These are phyloP conservation scores for Globisporangium viniferum DNA, from an alignment of 352 stramenopile genomes.

Conservation along the genomic window DNA sequence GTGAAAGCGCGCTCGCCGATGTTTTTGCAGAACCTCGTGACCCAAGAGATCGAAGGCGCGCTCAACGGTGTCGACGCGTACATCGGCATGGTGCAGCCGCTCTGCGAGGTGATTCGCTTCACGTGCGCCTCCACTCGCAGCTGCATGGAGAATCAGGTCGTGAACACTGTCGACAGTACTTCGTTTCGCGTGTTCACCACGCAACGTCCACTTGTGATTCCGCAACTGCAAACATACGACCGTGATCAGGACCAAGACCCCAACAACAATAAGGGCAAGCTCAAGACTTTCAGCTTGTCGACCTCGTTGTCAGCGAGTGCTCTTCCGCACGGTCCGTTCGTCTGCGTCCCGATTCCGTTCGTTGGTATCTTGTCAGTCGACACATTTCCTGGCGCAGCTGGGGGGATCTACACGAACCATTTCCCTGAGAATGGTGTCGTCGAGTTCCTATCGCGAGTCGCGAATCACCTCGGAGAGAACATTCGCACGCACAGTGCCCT, in stretches of 20 bases:
- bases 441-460: constrained; percentile 40
- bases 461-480: constrained; percentile 44
- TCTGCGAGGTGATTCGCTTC: constrained; percentile 52
- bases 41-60: constrained; percentile 51
- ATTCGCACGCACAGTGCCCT: constrained; percentile 31
- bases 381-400: constrained; percentile 53
- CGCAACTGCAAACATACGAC: constrained; percentile 33
- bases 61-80: constrained; percentile 67
- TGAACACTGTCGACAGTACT: constrained; percentile 39
- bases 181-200: constrained; percentile 53
- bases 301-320: background rate
- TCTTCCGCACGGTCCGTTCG: constrained; percentile 31
- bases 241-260: constrained; percentile 23
- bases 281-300: constrained; percentile 28
- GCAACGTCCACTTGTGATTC: constrained; percentile 47
- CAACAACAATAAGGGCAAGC: constrained; percentile 2
- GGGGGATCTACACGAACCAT: constrained; percentile 38
- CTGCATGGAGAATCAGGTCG: constrained; percentile 40
- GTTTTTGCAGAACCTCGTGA: constrained; percentile 40
- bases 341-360: constrained; percentile 72
- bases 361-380: constrained; percentile 64
- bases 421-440: constrained; percentile 62
- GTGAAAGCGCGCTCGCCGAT: constrained; percentile 17
- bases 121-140: constrained; percentile 42
- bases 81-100: constrained; percentile 51